phyloP scores from a whole-genome alignment of 179 eudicot genomes.

The Silene coronaria region DNA sequence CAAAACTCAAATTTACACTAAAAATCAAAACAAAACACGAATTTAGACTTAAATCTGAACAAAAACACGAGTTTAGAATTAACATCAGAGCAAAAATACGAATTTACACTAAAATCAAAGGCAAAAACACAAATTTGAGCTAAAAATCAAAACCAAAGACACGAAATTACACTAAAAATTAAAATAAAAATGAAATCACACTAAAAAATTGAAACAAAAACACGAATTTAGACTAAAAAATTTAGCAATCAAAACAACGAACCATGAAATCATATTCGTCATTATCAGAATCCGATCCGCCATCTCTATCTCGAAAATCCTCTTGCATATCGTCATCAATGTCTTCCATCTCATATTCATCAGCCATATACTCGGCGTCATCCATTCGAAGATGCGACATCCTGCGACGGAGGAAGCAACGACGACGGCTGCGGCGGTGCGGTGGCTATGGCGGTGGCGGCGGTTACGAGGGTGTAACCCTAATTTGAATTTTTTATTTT shows the following conservation, averaged over 20 bases:
- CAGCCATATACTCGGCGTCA: slow-evolving; percentile 55
- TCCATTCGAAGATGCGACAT: slow-evolving; percentile 55
- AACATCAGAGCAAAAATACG: background rate
- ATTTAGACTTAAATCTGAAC: background rate
- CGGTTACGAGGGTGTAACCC: background rate
- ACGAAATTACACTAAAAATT: background rate
- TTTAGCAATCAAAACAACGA: background rate
- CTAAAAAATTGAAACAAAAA: background rate
- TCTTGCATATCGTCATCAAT: slow-evolving; percentile 61
- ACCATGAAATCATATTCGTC: slow-evolving; percentile 66
- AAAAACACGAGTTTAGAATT: background rate
- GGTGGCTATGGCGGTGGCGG: background rate
- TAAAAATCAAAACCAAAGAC: background rate
- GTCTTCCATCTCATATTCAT: slow-evolving; percentile 63
- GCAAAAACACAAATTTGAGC: too few species aligned
- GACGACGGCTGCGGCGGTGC: too few species aligned
- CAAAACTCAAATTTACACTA: too few species aligned
- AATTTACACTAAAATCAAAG: background rate
- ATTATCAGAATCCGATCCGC: slow-evolving; percentile 68
- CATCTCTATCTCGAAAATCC: slow-evolving; percentile 48
- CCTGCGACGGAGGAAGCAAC: background rate
- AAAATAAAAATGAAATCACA: background rate
- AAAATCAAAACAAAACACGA: too few species aligned
- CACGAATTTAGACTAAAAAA: background rate
- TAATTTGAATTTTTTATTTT: background rate